Base-by-base conservation (phyloP, 768 basidiomycete species). In the Chalciporus chontae region DNA sequence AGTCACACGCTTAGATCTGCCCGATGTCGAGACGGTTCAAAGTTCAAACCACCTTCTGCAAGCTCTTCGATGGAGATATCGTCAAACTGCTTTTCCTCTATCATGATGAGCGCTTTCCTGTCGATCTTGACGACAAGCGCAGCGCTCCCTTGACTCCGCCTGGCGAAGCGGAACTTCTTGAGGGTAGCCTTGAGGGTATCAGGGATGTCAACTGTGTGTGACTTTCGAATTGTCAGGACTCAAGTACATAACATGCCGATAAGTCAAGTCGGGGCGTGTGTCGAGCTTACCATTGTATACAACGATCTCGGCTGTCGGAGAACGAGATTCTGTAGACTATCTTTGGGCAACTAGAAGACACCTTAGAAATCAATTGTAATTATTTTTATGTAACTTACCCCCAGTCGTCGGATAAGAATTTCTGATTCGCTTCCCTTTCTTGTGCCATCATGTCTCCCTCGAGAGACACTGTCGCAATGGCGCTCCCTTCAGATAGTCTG, bases 51-150 rank as follows among this genome's bases (percentile, higher is more conserved):
- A 90, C 93, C 93, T 71, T 93, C 85, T n/a, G 81, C 88, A 32
- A 97, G 81, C 14, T 94, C 90, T 58, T 88, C 87, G 50, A 93
- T 81, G 48, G 76, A 77, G 52, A 90, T 84, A 52, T 81, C 71
- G 61, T 87, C 84, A 56, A 89, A 84, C 62, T 85, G 81, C 47
- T 92, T 89, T 27, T 84, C 87, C 60, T 90, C 85, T 64, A 87
- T 85, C 85, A 96, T 87, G 56, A 82, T 62, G 50, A 94, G 77
- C 59, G 83, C 75, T 36, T 75, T 68, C 74, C 90, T 94, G 77
- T 94, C 86, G 71, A 94, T 90, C 81, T 94, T 94, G 69, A 94
- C 83, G 58, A 92, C 72, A 47, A 94, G 74, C 14, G 90, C 92
- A 21, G 90, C 85, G 58, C 77, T 85, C 34, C 84, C 87, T 17